These are phyloP conservation scores for Kwoniella bestiolae DNA, from an alignment of 768 basidiomycete species.

Conservation along the genomic window DNA sequence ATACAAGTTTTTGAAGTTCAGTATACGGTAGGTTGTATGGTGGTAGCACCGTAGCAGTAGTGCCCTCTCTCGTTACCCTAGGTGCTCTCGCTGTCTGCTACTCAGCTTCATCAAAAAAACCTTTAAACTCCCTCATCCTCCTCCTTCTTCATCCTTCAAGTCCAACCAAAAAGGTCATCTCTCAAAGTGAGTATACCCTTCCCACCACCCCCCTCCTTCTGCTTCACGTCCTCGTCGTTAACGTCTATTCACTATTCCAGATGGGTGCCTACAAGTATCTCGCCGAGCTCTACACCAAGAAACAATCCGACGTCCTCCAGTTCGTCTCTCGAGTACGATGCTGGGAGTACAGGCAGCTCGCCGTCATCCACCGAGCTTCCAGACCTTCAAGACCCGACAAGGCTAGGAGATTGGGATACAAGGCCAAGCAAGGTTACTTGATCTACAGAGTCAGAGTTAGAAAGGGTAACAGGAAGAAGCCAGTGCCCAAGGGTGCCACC, in stretches of 20 bases:
- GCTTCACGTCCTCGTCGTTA: not conserved
- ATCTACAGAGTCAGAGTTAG: constrained; percentile 97
- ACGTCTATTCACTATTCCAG: constrained; percentile 16
- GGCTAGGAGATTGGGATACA: constrained; percentile 97
- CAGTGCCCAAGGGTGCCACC: constrained; percentile 98
- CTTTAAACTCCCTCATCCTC: not conserved
- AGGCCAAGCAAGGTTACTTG: constrained; percentile 99
- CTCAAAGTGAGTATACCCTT: constrained; percentile 17
- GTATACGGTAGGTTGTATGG: not conserved
- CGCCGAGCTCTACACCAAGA: constrained; percentile 94
- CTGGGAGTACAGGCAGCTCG: constrained; percentile 98
- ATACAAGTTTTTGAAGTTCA: not conserved
- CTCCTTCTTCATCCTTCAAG: constrained; percentile 26
- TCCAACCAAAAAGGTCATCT: constrained; percentile 22
- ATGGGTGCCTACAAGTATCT: constrained; percentile 72
- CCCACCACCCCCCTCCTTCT: not conserved
- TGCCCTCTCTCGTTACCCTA: constrained; percentile 10
- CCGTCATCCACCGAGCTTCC: constrained; percentile 96
- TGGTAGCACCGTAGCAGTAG: not conserved
- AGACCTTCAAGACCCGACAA: constrained; percentile 99
- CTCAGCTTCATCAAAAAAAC: not conserved
- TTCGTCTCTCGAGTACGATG: constrained; percentile 97
- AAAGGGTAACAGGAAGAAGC: constrained; percentile 98
- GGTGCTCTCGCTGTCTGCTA: constrained; percentile 1
- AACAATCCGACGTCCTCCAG: constrained; percentile 71